These are phyloP conservation scores for Castanea mollissima DNA, from an alignment of 306 rosid species.

Conservation along the genomic window DNA sequence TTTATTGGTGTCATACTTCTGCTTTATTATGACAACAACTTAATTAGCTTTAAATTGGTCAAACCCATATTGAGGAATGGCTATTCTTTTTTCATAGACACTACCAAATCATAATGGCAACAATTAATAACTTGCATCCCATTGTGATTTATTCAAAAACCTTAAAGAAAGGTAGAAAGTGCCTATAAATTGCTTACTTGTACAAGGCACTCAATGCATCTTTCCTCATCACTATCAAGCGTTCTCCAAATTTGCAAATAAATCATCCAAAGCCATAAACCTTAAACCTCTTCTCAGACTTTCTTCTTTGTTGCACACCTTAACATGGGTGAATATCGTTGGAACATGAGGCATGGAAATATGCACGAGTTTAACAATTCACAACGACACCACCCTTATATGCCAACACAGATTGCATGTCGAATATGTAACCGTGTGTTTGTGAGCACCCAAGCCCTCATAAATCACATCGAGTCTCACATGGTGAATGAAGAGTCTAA, in stretches of 20 bases:
- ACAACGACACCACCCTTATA: background rate
- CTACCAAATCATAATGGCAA: background rate
- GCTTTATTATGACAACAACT: conserved; percentile 5
- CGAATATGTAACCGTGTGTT: conserved; percentile 45
- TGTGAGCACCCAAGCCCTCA: conserved; percentile 39
- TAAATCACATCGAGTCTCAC: conserved; percentile 57
- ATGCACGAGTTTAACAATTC: background rate
- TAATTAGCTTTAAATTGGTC: conserved; percentile 25
- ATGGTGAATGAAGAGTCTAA: conserved; percentile 34
- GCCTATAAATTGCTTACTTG: conserved; percentile 21
- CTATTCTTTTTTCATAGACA: conserved; percentile 3
- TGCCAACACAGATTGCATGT: conserved; percentile 33
- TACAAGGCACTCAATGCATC: background rate
- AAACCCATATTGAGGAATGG: conserved; percentile 11
- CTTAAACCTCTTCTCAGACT: background rate
- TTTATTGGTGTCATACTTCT: background rate
- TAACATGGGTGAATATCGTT: conserved; percentile 3
- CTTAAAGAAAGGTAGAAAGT: background rate
- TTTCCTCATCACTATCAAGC: background rate
- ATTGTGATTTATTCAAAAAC: background rate
- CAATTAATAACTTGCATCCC: conserved; percentile 7
- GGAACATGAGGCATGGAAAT: conserved; percentile 9
- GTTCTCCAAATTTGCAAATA: background rate
- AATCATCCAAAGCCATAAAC: conserved; percentile 1
- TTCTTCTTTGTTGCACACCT: background rate